Base-by-base conservation (phyloP, 805 yeast species). In the Jamesozyma gamospora region DNA sequence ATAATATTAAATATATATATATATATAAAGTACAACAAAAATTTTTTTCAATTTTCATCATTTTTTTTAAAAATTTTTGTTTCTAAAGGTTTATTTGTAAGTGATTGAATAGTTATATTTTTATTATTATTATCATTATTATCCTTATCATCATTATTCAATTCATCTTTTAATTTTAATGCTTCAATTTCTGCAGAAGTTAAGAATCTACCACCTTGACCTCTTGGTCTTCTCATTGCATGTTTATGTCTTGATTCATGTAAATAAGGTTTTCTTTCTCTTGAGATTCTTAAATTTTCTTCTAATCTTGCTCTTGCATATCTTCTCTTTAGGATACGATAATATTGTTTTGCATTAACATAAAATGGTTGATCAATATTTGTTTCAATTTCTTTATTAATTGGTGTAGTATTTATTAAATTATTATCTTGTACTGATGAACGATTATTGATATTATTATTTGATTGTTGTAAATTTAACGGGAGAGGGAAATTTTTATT, bases 161-260 rank as follows among this genome's bases (percentile, higher is more conserved):
- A 21, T 21, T 21, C 24, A 21, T 37, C 52, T 56, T 49, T 49
- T 55, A 39, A 58, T 37, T 77, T 82, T 41, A 72, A 64, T 45
- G 72, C 80, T 11, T 75, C 79, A 34, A 74, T 81, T 46, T 75
- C 84, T 10, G 95, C 95, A 12, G 97, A 96, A 1, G 99, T 92
- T 43, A 92, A 64, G 50, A 92, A 92, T 44, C 99, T 70, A 6
- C 99, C 99, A 26, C 98, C 98, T 65, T 92, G 97, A 21, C 99
- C 99, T 51, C 99, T 76, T 13, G 98, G 97, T 59, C 99, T 75
- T 57, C 97, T 74, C 98, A 92, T 92, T 3, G 99, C 99, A 60
- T 92, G 99, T 59, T 92, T 90, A 60, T 92, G 99, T 52, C 99
- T 73, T 15, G 96, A 85, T 62, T 92, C 98, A 58, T 92, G 99